Base-by-base conservation (phyloP, 495 filamentous ascomycete species). In the Annulohypoxylon stygium region DNA sequence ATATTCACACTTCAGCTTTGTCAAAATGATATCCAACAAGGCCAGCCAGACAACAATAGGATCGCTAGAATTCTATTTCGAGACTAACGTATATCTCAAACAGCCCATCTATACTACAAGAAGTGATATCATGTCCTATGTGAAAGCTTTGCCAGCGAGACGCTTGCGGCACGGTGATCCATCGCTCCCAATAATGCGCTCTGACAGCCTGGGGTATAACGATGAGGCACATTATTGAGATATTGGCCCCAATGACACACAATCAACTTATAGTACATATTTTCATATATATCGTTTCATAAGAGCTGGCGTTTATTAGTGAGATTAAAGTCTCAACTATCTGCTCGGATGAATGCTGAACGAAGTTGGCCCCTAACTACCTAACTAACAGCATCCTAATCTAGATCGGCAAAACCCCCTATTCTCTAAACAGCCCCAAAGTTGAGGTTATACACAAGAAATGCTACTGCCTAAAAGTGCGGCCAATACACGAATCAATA, bases 51-150 rank as follows among this genome's bases (percentile, higher is more conserved):
- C 12, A 23, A 20, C 33, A 16, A 18, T 34, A 16, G 18, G n/a
- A 53, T 12, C 41, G n/a, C 26, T 33, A 16, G 5, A 2, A 8
- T 48, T 59, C 62, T 47, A 65, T 65, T 47, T 57, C n/a, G 20
- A 59, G 54, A 25, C 41, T 8, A 55, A 57, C 37, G 48, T 25
- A 7, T 20, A 60, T 50, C 11, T 16, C 18, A 47, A 48, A 54
- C 18, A 51, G 20, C 9, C 23, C n/a, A 6, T 33, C 23, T 33
- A n/a, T 33, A 54, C 41, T 67, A 25, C 11, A 26, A 2, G 2
- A 20, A 16, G 55, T 67, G 43, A 60, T 34, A 67, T 67, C 65
- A 67, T 41, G 14, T 43, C 26, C 18, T 4, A 30, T n/a, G 53
- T 53, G 54, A 48, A 10, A 36, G 7, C 53, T 6, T 20, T 25